Base-by-base conservation (phyloP, 129 eudicot species). In the Smallanthus sonchifolius region DNA sequence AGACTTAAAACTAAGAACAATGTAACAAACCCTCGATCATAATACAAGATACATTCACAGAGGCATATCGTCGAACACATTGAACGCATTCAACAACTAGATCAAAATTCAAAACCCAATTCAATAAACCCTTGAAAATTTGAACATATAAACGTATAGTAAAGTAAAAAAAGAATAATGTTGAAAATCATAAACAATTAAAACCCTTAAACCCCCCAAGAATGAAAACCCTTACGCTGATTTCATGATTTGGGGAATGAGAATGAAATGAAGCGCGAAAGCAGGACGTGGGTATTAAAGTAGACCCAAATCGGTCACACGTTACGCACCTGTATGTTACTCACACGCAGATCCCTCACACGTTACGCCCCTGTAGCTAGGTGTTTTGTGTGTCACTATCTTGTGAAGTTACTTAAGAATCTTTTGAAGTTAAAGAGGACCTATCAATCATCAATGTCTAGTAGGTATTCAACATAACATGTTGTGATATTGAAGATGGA, bases 31-130 rank as follows among this genome's bases (percentile, higher is more conserved):
- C 65, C 54, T 44, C 47, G 44, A 64, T 37, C 15, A 0, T 5
- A 62, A 4, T 14, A 20, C 13, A 54, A 52, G 60, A 47, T 15
- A 30, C 24, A 45, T 7, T 7, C 45, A 69, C 42, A 61, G 32
- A 47, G 4, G 79, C 79, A 75, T 64, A 5, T 64, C 30, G 15
- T 63, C 79, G 39, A 75, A 75, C 65, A 36, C 38, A 43, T 63
- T 48, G 39, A 75, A 75, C 65, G 20, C 38, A 43, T 63, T 48
- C 7, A 43, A 10, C 13, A n/a, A 6, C 38, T 57, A 35, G n/a
- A 63, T 75, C 54, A 75, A 4, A 43, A 30, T 16, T 10, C 14
- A 34, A 24, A 24, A 24, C 30, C 30, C 30, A 24, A 24, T 24
- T 0, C 30, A 24, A 2, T 8, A 60, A 44, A 56, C 60, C 43